Evolutionary conservation across 257 asterid genomes (phyloP), one percentile per base, ranked within the genome.

Genomic region (Striga asiatica): DNA sequence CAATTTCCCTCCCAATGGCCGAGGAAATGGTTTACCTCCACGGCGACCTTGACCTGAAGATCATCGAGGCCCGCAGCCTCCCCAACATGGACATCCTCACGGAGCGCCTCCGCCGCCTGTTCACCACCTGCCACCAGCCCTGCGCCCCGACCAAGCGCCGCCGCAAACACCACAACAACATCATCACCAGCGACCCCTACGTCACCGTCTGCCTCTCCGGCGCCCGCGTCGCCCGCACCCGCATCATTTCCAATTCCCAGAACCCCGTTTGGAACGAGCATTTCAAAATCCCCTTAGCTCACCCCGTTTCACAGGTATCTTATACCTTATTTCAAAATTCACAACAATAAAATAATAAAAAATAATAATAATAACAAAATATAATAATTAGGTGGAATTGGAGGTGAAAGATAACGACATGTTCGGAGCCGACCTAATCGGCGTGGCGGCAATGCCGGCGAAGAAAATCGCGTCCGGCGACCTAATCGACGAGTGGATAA

Each of bases 181-280:
- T 84, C 63, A 87, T 91, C 58, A 91, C 98, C 42, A 87, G 96
- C 66, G 98, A 91, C 47, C 98, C 98, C 1, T 89, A 89, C 54
- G 96, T 89, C 56, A 86, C 80, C 55, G 91, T 86, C 7, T 76
- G 88, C 43, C 78, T 89, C 38, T 68, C 94, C 14, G 95, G 95
- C 0, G 96, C 95, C 3, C 73, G 81, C 21, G 98, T 83, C 13
- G 93, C 92, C 0, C 94, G 96, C 2, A 86, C 96, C 17, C 79
- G 94, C 2, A 72, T 89, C 62, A 86, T 89, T 0, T 52, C 95
- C 46, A 89, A 89, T 29, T 78, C 88, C 3, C 94, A 89, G 74
- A 75, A 81, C 34, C 98, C 98, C 0, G 66, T 72, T 14, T 86
- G 98, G 98, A 61, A 86, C 3, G 96, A 81, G 66, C 73, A 78